Base-by-base conservation (phyloP, 345 rosid genomes). In the Brassica rapa region DNA sequence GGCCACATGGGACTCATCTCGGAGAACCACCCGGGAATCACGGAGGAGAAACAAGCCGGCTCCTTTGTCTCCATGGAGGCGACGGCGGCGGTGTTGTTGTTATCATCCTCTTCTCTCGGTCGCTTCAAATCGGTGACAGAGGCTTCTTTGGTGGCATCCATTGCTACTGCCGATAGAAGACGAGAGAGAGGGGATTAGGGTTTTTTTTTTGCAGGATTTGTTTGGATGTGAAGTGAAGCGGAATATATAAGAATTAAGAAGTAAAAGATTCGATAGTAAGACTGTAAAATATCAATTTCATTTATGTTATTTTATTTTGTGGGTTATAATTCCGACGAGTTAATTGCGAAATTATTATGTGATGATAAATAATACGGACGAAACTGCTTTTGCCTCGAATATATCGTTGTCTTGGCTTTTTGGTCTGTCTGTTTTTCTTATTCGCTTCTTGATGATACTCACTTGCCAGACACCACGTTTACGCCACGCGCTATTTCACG, bases 1-100 rank as follows among this genome's bases (percentile, higher is more conserved):
- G 97, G 97, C 97, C 97, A 91, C 94, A 91, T 87, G 78, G 94
- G 88, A 84, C 91, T 91, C 78, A 90, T 88, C 82, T 91, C 97
- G 27, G 94, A 91, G 85, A 91, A 91, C 97, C 97, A 91, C 19
- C 97, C 97, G 72, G 94, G 88, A 51, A 91, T 91, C 76, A 91
- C 90, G 27, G 93, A 71, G 70, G 97, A 91, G 32, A 89, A 80
- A 70, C 76, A 77, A 53, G 81, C 80, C 24, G 80, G 80, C 70
- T 74, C 74, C 77, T 78, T 84, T 0, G 75, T 80, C 12, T 80
- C 83, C 89, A 86, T 84, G 10, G 76, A 77, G 67, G 65, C 77
- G 19, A 80, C 73, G 43, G 82, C 75, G 46, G 83, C 59, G 55
- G 71, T 84, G 14, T 0, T 2, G 14, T 0, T 2, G 14, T 83